These are phyloP conservation scores for Phytophthora pseudosyringae DNA, from an alignment of 352 stramenopile species.

Conservation along the genomic window DNA sequence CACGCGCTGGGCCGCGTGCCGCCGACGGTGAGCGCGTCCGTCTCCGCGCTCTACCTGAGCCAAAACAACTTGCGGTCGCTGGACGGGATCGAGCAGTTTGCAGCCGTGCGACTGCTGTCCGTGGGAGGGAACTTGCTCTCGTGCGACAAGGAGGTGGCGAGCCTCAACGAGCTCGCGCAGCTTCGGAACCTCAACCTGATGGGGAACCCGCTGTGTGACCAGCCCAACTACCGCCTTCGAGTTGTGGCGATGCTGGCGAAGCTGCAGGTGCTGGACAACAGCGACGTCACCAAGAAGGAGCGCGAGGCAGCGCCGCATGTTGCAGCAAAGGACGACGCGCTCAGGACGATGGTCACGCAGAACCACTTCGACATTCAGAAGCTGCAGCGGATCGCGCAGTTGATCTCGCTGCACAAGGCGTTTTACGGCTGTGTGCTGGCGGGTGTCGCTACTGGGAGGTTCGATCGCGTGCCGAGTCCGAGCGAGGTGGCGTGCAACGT, in stretches of 20 bases:
- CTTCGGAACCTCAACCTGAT: constrained; percentile 73
- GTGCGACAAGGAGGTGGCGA: constrained; percentile 50
- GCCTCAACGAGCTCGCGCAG: constrained; percentile 42
- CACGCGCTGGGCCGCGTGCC: constrained; percentile 57
- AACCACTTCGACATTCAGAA: constrained; percentile 84
- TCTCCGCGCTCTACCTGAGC: constrained; percentile 79
- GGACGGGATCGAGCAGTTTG: constrained; percentile 70
- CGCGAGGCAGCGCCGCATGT: constrained; percentile 50
- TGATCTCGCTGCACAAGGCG: constrained; percentile 63
- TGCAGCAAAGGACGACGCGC: constrained; percentile 60
- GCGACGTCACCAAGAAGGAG: constrained; percentile 68
- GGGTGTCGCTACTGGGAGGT: constrained; percentile 43
- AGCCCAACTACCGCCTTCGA: constrained; percentile 75
- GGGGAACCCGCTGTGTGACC: constrained; percentile 77
- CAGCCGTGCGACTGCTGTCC: constrained; percentile 61
- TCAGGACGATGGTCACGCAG: constrained; percentile 53
- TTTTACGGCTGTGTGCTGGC: constrained; percentile 61
- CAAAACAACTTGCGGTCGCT: constrained; percentile 73
- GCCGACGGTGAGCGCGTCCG: constrained; percentile 44
- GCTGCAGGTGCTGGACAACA: constrained; percentile 66
- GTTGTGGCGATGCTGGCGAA: constrained; percentile 53
- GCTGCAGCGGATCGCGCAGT: constrained; percentile 53
- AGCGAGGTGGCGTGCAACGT: constrained; percentile 51
- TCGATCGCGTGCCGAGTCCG: constrained; percentile 63
- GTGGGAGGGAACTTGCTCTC: constrained; percentile 65